phyloP scores from a whole-genome alignment of 78 protist species.

The Dictyostelium intermedium region DNA sequence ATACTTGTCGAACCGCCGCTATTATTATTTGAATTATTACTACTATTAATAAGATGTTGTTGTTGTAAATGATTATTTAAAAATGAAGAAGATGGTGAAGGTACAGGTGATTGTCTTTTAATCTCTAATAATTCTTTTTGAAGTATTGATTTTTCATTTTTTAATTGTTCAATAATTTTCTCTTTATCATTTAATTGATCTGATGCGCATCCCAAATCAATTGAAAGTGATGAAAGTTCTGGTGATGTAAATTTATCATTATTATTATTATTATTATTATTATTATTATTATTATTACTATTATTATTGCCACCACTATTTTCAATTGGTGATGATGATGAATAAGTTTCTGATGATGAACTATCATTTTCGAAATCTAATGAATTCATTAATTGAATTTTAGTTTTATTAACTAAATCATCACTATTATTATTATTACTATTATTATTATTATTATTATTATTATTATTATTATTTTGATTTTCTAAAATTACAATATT shows the following conservation, averaged over 20 bases:
- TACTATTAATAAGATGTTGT: background rate
- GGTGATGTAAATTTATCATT: constrained; percentile 36
- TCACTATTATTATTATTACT: background rate
- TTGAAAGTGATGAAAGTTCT: constrained; percentile 11
- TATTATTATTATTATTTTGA: background rate
- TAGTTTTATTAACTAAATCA: background rate
- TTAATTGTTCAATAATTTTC: constrained; percentile 1
- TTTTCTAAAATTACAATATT: constrained; percentile 11
- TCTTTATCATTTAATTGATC: background rate
- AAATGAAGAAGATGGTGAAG: background rate
- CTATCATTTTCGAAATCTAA: constrained; percentile 33
- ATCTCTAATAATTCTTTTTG: constrained; percentile 2
- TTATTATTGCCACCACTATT: background rate
- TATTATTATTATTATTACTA: constrained; percentile 5
- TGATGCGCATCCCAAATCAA: constrained; percentile 7
- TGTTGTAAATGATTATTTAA: background rate
- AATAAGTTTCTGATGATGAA: constrained; percentile 42
- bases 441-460: background rate
- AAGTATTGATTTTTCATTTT: background rate
- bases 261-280: constrained; percentile 17
- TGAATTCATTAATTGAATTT: constrained; percentile 60
- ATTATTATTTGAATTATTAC: background rate
- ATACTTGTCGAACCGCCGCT: background rate
- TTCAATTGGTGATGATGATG: constrained; percentile 23
- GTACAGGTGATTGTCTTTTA: background rate